A percentile compares a stretch with the other conserved stretches of the same genome.
phyloP scores from a whole-genome alignment of 345 rosid genomes.

The Euphorbia pulcherrima region DNA sequence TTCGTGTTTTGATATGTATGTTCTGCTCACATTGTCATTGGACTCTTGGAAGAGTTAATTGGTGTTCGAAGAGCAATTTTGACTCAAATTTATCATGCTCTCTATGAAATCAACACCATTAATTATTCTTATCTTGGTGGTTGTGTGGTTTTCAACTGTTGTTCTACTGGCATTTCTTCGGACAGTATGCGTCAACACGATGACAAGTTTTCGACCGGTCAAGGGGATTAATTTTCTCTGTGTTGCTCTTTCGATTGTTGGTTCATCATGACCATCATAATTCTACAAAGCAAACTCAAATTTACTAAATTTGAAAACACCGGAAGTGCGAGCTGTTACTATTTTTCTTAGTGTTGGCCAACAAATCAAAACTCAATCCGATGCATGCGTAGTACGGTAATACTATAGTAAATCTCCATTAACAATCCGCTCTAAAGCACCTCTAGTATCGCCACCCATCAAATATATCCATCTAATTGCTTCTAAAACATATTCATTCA shows the following conservation, averaged over 20 bases:
- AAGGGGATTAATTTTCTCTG: not conserved
- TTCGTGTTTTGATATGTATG: no score
- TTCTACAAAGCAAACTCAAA: not conserved
- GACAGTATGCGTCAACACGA: not conserved
- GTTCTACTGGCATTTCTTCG: constrained; percentile 1
- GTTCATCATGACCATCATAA: constrained; percentile 2
- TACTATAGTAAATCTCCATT: no score
- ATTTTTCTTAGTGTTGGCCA: no score
- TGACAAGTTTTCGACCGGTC: not conserved
- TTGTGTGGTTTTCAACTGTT: constrained; percentile 9
- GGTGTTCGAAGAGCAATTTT: constrained; percentile 9
- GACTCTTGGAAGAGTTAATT: not conserved
- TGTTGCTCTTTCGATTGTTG: constrained; percentile 1
- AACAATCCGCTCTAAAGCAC: no score
- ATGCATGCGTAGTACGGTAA: no score
- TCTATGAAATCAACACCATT: not conserved
- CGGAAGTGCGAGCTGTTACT: not conserved
- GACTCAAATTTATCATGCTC: constrained; percentile 8
- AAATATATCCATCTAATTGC: no score
- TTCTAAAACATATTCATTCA: no score
- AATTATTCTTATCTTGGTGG: constrained; percentile 5
- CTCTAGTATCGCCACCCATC: no score
- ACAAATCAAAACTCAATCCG: no score
- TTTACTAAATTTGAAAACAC: not conserved
- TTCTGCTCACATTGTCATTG: not conserved